phyloP scores from a whole-genome alignment of 192 early-diverging fungal genomes.

The Linnemannia exigua region DNA sequence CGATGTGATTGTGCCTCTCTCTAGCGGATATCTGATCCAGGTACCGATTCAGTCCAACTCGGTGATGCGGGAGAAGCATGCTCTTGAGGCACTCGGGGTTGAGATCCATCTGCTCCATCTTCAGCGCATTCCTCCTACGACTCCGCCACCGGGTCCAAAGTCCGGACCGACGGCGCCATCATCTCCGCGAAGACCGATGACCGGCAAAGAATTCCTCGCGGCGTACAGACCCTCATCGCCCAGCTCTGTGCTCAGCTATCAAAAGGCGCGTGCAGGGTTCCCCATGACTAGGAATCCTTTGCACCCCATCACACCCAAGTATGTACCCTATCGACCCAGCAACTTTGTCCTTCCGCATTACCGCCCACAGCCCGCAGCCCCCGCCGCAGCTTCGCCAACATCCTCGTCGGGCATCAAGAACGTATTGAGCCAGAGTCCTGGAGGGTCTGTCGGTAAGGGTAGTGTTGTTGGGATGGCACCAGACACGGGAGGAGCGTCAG shows the following conservation, averaged over 20 bases:
- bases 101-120: constrained; percentile 59
- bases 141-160: background rate
- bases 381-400: background rate
- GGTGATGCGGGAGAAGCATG: constrained; percentile 60
- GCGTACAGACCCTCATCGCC: constrained; percentile 1
- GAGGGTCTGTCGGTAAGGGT: background rate
- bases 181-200: background rate
- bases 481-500: background rate
- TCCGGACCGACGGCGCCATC: background rate
- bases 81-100: constrained; percentile 54
- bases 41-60: constrained; percentile 56
- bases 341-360: background rate
- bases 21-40: constrained; percentile 65
- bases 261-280: background rate
- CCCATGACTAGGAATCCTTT: background rate
- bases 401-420: background rate
- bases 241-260: background rate
- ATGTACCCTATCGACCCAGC: background rate
- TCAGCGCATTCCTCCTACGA: constrained; percentile 18
- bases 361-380: background rate
- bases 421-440: background rate
- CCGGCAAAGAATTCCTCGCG: background rate
- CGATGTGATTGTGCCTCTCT: constrained; percentile 63
- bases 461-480: background rate
- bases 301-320: background rate